Conservation (phyloP, 2,329 filamentous ascomycete species). For the Neonectria coccinea region DNA sequence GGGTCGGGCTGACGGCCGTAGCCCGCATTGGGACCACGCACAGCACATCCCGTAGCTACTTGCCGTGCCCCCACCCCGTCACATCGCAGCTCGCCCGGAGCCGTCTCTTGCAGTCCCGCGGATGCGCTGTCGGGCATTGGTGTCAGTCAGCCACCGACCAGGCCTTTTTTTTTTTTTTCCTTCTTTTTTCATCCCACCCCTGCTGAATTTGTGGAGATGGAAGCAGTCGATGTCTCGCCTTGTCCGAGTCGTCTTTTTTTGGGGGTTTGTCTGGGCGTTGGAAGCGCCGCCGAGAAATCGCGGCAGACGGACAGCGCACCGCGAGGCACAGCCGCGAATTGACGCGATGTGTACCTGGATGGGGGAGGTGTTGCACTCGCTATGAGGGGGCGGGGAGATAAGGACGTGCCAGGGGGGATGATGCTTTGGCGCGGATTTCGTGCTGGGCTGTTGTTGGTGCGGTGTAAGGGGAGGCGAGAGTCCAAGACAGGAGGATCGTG, state of each 20-base stretch:
- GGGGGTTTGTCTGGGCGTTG: too few species aligned
- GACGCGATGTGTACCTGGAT: background rate
- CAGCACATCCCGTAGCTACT: background rate
- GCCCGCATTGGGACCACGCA: background rate
- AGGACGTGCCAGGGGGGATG: background rate
- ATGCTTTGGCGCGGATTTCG: background rate
- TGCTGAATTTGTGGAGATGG: background rate
- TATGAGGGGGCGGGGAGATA: background rate
- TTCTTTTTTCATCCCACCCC: background rate
- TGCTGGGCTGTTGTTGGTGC: too few species aligned
- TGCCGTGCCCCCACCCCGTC: background rate
- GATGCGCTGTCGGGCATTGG: constrained; percentile 1
- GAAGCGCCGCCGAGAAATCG: constrained; percentile 7
- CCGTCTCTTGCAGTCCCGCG: background rate
- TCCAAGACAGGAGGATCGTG: too few species aligned
- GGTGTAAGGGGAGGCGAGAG: too few species aligned
- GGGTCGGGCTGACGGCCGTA: background rate
- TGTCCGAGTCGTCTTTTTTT: too few species aligned
- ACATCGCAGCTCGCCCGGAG: background rate
- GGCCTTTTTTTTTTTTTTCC: background rate
- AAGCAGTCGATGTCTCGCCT: background rate
- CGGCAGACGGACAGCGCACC: background rate
- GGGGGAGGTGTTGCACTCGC: background rate
- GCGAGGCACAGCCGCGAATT: constrained; percentile 3
- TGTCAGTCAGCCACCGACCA: background rate